Evolutionary conservation across 257 asterid genomes (phyloP).

Genomic region (Solanum pimpinellifolium): DNA sequence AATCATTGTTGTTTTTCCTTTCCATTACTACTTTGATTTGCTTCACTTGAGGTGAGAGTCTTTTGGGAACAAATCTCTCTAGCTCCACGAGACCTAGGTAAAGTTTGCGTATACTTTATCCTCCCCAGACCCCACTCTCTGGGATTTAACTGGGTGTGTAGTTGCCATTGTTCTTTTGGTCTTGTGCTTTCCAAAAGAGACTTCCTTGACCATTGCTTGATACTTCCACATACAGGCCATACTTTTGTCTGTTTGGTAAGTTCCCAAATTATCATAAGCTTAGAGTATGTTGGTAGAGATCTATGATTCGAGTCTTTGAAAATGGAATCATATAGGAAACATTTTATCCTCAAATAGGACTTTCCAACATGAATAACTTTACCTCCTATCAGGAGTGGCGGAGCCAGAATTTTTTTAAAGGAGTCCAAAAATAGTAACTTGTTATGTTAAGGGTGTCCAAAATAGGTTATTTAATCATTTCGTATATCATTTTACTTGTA

Average conservation of each 20-base stretch:
- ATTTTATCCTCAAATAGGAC: neutral
- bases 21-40: neutral
- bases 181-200: neutral
- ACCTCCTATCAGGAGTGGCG: too few species aligned
- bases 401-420: too few species aligned
- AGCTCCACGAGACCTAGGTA: neutral
- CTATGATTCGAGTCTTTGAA: neutral
- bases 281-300: neutral
- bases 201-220: neutral
- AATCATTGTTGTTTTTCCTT: too few species aligned
- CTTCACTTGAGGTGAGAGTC: neutral
- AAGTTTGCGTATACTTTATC: neutral
- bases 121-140: neutral
- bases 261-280: neutral
- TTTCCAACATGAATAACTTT: neutral
- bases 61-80: neutral
- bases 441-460: too few species aligned
- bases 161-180: neutral
- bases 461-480: too few species aligned
- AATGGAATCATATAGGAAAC: neutral
- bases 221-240: neutral
- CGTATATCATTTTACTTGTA: too few species aligned
- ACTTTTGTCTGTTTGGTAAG: neutral
- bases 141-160: too few species aligned
- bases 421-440: too few species aligned